Evolutionary conservation across 345 rosid species (phyloP).

Genomic region (Brassica carinata): DNA sequence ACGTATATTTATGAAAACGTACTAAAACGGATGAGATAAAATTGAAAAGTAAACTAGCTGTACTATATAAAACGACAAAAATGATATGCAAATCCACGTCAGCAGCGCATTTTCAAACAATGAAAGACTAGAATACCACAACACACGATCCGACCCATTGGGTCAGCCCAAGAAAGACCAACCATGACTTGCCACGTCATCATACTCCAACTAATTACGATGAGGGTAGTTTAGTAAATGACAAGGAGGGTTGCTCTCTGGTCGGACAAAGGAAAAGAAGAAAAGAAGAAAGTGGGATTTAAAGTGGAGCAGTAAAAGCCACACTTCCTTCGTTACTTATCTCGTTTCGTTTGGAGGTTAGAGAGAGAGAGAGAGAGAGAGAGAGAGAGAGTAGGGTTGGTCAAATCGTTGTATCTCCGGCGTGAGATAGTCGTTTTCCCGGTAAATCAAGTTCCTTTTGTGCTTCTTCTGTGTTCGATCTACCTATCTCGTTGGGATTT

Average conservation of each 20-base stretch:
- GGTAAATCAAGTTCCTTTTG: constrained; percentile 14
- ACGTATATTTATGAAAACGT: constrained; percentile 1
- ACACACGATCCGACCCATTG: constrained; percentile 14
- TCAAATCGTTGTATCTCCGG: constrained; percentile 20
- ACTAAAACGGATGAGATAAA: neutral
- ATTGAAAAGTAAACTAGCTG: neutral
- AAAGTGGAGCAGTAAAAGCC: constrained; percentile 35
- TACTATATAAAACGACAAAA: neutral
- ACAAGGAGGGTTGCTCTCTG: neutral
- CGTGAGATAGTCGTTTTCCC: constrained; percentile 14
- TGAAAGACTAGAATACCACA: constrained; percentile 2
- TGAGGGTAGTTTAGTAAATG: neutral
- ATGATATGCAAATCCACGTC: constrained; percentile 34
- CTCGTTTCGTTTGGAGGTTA: constrained; percentile 1
- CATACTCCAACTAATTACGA: neutral
- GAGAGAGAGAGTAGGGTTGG: constrained; percentile 31
- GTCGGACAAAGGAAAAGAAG: neutral
- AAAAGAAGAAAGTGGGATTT: neutral
- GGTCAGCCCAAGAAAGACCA: constrained; percentile 28
- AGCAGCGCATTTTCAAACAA: constrained; percentile 27
- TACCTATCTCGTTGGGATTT: neutral
- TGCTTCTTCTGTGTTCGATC: constrained; percentile 30
- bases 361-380: constrained; percentile 20
- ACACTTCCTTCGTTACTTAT: constrained; percentile 1
- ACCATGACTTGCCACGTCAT: constrained; percentile 29